Percentiles rank a stretch among this genome's conserved stretches.
These are phyloP conservation scores for Erythrophleum ivorense DNA, from an alignment of 331 rosid genomes.

Conservation along the genomic window DNA sequence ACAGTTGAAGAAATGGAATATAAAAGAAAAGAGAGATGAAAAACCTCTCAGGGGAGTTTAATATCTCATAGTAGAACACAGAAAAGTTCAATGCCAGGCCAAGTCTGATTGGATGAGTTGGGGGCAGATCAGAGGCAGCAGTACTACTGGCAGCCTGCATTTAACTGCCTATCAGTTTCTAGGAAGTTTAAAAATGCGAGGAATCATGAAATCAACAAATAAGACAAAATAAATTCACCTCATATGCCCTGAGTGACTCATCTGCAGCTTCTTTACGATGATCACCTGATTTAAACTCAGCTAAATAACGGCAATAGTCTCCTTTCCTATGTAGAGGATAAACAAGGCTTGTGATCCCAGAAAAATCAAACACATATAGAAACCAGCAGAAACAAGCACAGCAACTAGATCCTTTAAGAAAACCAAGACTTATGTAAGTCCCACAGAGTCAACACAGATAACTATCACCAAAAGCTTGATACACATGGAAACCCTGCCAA, in stretches of 20 bases:
- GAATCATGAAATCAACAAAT: neutral
- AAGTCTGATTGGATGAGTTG: slow-evolving; percentile 23
- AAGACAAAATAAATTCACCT: neutral
- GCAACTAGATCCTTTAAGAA: neutral
- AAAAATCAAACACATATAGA: neutral
- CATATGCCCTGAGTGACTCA: slow-evolving; percentile 4
- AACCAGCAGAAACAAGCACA: neutral
- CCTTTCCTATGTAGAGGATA: slow-evolving; percentile 5
- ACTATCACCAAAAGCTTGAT: neutral
- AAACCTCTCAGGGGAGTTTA: slow-evolving; percentile 10
- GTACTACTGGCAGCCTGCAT: slow-evolving; percentile 16
- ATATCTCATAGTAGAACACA: slow-evolving; percentile 18
- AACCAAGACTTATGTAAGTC: neutral
- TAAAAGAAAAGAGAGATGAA: neutral
- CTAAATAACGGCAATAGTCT: slow-evolving; percentile 15
- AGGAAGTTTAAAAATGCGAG: neutral
- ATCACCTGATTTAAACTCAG: slow-evolving; percentile 5
- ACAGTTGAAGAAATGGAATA: neutral
- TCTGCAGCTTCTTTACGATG: slow-evolving; percentile 25
- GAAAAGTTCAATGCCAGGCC: slow-evolving; percentile 25
- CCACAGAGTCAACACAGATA: neutral
- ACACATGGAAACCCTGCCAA: neutral
- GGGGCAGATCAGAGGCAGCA: slow-evolving; percentile 16
- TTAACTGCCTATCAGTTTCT: neutral
- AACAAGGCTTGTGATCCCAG: neutral